Percentiles rank a stretch among this genome's conserved stretches.
Conservation (phyloP, 176 grass and related monocot genomes). For the Aegilops longissima region DNA sequence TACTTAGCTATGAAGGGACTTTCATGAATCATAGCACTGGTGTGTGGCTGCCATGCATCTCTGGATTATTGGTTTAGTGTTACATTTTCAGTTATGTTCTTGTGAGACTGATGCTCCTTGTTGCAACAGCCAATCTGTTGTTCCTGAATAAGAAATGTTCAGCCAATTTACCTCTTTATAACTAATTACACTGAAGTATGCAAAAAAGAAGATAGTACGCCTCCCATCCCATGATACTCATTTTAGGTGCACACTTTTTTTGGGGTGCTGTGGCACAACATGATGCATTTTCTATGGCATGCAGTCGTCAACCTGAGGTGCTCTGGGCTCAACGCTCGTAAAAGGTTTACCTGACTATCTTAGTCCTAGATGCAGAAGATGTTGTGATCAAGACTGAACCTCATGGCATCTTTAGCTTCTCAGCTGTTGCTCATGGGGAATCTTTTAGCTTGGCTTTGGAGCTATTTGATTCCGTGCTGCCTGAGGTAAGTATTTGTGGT, state of each 20-base stretch:
- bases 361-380: constrained; percentile 80
- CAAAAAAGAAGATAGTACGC: neutral
- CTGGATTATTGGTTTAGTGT: no score
- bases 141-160: no score
- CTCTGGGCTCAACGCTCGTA: constrained; percentile 85
- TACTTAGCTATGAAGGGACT: no score
- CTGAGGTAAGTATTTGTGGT: constrained; percentile 53
- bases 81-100: no score
- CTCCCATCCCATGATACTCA: neutral
- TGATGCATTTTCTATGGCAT: constrained; percentile 29
- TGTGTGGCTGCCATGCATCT: no score
- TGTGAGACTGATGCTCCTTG: no score
- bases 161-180: no score
- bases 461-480: constrained; percentile 65
- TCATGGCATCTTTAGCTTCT: constrained; percentile 70
- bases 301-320: constrained; percentile 90
- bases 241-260: neutral
- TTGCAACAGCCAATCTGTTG: no score
- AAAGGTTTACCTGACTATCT: constrained; percentile 89
- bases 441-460: constrained; percentile 73
- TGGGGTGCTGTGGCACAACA: neutral
- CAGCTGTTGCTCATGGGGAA: constrained; percentile 54
- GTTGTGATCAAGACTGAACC: constrained; percentile 68
- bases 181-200: neutral
- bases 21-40: no score